Base-by-base conservation (phyloP, 2,329 filamentous ascomycete genomes). In the Cercospora zeae-maydis region DNA sequence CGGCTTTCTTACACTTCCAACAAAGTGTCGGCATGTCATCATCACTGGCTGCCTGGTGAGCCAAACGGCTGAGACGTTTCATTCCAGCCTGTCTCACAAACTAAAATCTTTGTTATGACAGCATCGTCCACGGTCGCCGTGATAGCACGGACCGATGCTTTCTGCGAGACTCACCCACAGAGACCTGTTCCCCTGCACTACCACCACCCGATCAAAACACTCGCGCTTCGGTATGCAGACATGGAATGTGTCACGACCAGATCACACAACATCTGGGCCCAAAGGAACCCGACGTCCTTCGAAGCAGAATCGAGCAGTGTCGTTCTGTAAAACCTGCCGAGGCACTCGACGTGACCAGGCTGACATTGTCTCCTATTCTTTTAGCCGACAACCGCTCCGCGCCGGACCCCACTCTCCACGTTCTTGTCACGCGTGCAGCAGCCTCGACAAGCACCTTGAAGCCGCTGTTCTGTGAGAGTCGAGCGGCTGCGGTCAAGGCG, bases 321-420 rank as follows among this genome's bases (percentile, higher is more conserved):
- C 34, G 27, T 27, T 31, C 21, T 27, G 14, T n/a, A 27, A 19
- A 39, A 57, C 36, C 34, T 39, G 54, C 54, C 54, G 54, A 57
- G 54, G 54, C 34, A 57, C 19, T 9, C 36, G 36, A 42, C 21
- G 9, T 30, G 16, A n/a, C 13, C 34, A 16, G 33, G 21, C 37
- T 45, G 54, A 14, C 53, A 14, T 39, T 53, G 14, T 6, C 24
- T 27, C 3, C 24, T 27, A 27, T 27, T 27, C 24, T 27, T 27
- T 34, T 53, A 34, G 53, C 53, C 53, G 53, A 39, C 14, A 39
- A 34, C 34, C 33, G 53, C 33, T 13, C 53, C 24, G 24, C 24
- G 24, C 24, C 31, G 34, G 34, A 56, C 53, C 54, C 54, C 54
- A 57, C 54, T 27, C 54, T 57, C 54, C 54, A 57, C 54, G 37